Evolutionary conservation across 2,329 filamentous ascomycete genomes (phyloP).

Genomic region (Botrytis byssoidea): DNA sequence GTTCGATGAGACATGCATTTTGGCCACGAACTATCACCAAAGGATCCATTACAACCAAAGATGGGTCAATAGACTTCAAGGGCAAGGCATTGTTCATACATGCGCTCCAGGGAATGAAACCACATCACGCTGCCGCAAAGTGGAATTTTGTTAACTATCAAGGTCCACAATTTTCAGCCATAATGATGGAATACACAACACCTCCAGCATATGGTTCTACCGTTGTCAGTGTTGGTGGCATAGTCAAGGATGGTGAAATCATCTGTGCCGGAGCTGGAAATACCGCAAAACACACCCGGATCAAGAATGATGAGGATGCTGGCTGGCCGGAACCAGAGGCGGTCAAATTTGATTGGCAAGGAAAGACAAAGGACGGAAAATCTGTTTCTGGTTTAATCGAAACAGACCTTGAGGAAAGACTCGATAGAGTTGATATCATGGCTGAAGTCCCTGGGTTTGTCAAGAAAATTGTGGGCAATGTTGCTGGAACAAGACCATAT

Average conservation of each 20-base stretch:
- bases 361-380: constrained; percentile 74
- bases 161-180: constrained; percentile 77
- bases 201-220: constrained; percentile 90
- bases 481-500: constrained; percentile 91
- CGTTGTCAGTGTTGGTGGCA: constrained; percentile 75
- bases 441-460: constrained; percentile 93
- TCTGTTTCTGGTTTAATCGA: constrained; percentile 67
- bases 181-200: constrained; percentile 95
- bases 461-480: constrained; percentile 86
- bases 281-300: constrained; percentile 65
- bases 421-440: constrained; percentile 93
- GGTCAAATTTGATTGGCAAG: constrained; percentile 74
- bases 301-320: constrained; percentile 71
- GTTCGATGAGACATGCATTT: constrained; percentile 86
- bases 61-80: constrained; percentile 77
- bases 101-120: constrained; percentile 97
- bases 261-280: constrained; percentile 67
- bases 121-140: constrained; percentile 84
- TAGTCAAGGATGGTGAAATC: constrained; percentile 79
- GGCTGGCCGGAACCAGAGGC: constrained; percentile 85
- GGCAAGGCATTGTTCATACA: constrained; percentile 78
- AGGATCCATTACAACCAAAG: constrained; percentile 79
- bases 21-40: constrained; percentile 85
- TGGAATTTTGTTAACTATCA: constrained; percentile 98
- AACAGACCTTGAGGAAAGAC: constrained; percentile 63